Base-by-base conservation (phyloP, 164 flowering plant genomes). In the Umbilicus rupestris region DNA sequence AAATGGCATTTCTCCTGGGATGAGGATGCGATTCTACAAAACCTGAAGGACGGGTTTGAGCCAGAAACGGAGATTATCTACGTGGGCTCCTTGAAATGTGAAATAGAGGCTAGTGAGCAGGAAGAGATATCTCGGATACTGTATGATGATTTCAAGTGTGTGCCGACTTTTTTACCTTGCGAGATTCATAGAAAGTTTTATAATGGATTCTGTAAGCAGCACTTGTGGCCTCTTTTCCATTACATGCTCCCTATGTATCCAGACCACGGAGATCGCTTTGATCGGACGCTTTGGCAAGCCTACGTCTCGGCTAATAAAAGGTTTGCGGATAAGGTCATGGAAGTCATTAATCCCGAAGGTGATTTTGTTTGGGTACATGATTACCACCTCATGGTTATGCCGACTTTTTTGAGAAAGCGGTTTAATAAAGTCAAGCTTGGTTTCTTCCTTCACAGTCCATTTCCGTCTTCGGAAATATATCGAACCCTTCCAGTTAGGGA, bases 331-430 rank as follows among this genome's bases (percentile, higher is more conserved):
- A 89, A 82, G 75, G 78, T 89, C 24, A 83, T 84, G 82, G 90
- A 85, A 69, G 80, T 87, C 0, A 75, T 82, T 15, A 87, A 79
- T 77, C 85, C 87, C 1, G 90, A 84, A 39, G 90, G 82, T 58
- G 89, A 85, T 73, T 84, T 69, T 75, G 84, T 90, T 28, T 90
- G 97, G 97, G 67, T 91, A 68, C 95, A 91, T 71, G 97, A 91
- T 76, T 91, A 91, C 77, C 97, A 91, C 76, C 84, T 91, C 67
- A 85, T 91, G 95, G 78, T 84, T 52, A 84, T 91, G 16, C 97
- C 97, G 4, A 84, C 89, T 35, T 83, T 88, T 66, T 68, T 91
- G 68, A 82, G 97, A 76, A 88, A 82, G 69, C 79, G 83, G 30
- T 86, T 68, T 62, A 70, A 83, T 67, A 79, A 88, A 39, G 80